Evolutionary conservation across 2,329 filamentous ascomycete species (phyloP), one percentile per base, ranked within the genome.

Genomic region (Diaporthe helianthi): DNA sequence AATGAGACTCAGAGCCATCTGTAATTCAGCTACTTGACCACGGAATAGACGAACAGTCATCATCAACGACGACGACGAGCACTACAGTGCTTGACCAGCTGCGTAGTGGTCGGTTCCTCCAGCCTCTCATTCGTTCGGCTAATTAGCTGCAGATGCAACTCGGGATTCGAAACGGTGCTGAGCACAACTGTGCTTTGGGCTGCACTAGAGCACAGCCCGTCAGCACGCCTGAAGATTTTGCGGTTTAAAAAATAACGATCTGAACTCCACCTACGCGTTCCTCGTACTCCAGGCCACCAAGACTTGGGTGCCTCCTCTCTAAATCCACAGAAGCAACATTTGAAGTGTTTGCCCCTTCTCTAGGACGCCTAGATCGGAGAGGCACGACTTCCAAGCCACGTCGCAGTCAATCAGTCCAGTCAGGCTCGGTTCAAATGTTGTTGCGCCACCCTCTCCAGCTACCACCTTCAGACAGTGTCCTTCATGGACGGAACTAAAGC

Each of bases 161-260:
- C 53, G 19, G 26, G 29, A 19, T 47, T 17, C 26, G 29, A 24
- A n/a, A 44, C 47, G 44, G 7, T 15, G 24, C 29, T 31, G 29
- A 47, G 58, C 58, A 63, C 58, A 63, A 49, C 6, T 63, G 58
- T 63, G 58, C 58, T n/a, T 49, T 63, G 19, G 19, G 41, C 12
- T 24, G 15, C 19, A 19, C 29, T 2, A 13, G 15, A 47, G 10
- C 49, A 31, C 0, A 22, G n/a, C 19, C 41, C 44, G 44, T 46
- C 44, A 46, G 44, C 44, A 46, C n/a, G 19, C 8, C n/a, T 22
- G 44, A 22, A 3, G n/a, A 46, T 9, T n/a, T 8, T 19, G 19
- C 7, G 8, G 19, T 8, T 10, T 46, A 7, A n/a, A 22, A 7
- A 44, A 19, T 19, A 44, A 44, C 6, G 17, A 44, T 7, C 4